These are phyloP conservation scores for Saccharomycopsis lassenensis DNA, from an alignment of 805 yeast species.

Conservation along the genomic window DNA sequence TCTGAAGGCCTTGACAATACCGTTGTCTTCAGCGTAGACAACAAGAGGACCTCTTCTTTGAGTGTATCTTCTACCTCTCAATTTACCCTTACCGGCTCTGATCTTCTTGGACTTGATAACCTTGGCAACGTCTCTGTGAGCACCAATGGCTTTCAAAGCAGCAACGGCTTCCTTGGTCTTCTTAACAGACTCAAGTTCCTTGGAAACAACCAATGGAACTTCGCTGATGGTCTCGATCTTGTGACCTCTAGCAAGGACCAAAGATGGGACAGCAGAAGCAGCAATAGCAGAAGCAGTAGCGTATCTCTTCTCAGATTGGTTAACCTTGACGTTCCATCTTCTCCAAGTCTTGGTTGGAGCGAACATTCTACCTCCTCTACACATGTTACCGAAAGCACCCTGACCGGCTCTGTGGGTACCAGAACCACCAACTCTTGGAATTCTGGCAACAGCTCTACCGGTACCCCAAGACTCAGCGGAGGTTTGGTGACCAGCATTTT, in stretches of 20 bases:
- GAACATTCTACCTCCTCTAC: conserved; percentile 99
- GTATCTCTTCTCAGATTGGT: conserved; percentile 99
- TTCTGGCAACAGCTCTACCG: conserved; percentile 99
- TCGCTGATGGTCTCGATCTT: conserved; percentile 96
- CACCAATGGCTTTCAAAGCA: conserved; percentile 95
- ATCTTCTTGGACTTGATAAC: conserved; percentile 96
- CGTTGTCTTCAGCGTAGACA: conserved; percentile 96
- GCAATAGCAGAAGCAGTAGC: conserved; percentile 99
- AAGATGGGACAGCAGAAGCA: conserved; percentile 96
- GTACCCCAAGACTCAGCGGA: conserved; percentile 99
- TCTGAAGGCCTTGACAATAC: conserved; percentile 97
- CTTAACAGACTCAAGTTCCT: conserved; percentile 82
- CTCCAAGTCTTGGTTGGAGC: conserved; percentile 99
- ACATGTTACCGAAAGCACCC: conserved; percentile 99
- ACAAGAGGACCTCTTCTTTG: conserved; percentile 99
- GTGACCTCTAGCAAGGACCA: conserved; percentile 99
- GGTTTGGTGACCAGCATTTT: conserved; percentile 99
- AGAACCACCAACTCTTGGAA: conserved; percentile 99
- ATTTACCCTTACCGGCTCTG: conserved; percentile 99
- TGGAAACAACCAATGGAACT: conserved; percentile 94
- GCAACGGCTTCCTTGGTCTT: conserved; percentile 99
- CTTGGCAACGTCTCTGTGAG: conserved; percentile 96
- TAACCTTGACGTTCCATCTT: conserved; percentile 99
- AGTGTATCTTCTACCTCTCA: conserved; percentile 98
- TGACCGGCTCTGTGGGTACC: conserved; percentile 99